A percentile compares a stretch with the other conserved stretches of the same genome.
Conservation (phyloP, 1,284 basidiomycete species). For the Trametes pubescens region DNA sequence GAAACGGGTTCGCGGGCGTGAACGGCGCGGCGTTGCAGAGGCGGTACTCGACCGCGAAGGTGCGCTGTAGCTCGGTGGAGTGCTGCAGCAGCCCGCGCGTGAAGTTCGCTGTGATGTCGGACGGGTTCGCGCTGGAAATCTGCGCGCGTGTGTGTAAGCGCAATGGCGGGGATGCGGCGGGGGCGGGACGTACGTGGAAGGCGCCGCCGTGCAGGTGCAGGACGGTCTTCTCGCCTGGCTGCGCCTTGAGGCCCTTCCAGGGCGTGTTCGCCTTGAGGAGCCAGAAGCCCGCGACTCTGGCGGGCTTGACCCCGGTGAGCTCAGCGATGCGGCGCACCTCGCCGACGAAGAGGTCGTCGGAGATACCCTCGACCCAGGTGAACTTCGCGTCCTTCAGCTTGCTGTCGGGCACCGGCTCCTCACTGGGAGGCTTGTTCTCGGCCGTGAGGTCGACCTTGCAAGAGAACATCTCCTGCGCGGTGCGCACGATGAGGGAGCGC, state of each 20-base stretch:
- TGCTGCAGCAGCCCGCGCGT: constrained; percentile 21
- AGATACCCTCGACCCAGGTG: constrained; percentile 29
- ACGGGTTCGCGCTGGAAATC: constrained; percentile 41
- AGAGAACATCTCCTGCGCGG: constrained; percentile 12
- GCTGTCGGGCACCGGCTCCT: constrained; percentile 6
- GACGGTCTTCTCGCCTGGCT: constrained; percentile 54
- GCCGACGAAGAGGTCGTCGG: constrained; percentile 25
- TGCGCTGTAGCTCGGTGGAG: constrained; percentile 29
- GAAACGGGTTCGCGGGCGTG: constrained; percentile 48
- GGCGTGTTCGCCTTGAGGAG: constrained; percentile 35
- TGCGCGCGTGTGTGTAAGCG: constrained; percentile 21
- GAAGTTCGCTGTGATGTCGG: constrained; percentile 26
- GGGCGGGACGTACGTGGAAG: constrained; percentile 45
- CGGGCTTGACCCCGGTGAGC: constrained; percentile 39
- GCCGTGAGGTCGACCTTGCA: not conserved
- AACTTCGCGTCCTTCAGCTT: constrained; percentile 26
- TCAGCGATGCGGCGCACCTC: constrained; percentile 32
- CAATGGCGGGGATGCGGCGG: not conserved
- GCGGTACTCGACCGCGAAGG: constrained; percentile 46
- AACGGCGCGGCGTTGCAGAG: constrained; percentile 33
- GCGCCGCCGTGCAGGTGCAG: constrained; percentile 60
- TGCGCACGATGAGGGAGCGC: constrained; percentile 22
- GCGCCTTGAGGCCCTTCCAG: constrained; percentile 35
- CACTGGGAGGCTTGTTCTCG: not conserved
- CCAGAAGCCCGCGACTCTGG: constrained; percentile 49